Evolutionary conservation across 306 rosid genomes (phyloP).

Genomic region (Parietaria judaica): DNA sequence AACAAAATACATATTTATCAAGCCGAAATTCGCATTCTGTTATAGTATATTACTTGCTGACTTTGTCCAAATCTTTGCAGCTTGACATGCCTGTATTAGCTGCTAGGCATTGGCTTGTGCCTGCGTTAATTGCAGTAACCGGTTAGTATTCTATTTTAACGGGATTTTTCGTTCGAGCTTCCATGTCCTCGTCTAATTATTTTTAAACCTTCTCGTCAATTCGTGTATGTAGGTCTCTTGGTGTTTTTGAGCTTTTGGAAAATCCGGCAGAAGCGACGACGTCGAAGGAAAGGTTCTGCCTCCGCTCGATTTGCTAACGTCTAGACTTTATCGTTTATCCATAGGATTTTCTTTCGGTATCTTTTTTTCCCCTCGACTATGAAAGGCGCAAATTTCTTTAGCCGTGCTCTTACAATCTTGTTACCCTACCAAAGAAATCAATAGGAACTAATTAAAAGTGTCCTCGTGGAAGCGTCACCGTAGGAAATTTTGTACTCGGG

Average conservation of each 20-base stretch:
- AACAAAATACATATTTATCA: slow-evolving; percentile 10
- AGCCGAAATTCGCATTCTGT: background rate
- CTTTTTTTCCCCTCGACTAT: background rate
- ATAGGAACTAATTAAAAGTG: slow-evolving; percentile 5
- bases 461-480: slow-evolving; percentile 3
- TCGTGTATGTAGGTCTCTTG: slow-evolving; percentile 40
- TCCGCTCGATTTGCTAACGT: slow-evolving; percentile 51
- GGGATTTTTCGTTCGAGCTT: background rate
- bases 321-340: slow-evolving; percentile 28
- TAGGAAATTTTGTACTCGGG: slow-evolving; percentile 6
- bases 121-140: slow-evolving; percentile 49
- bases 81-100: slow-evolving; percentile 60
- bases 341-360: background rate
- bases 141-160: slow-evolving; percentile 37
- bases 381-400: slow-evolving; percentile 1
- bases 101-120: slow-evolving; percentile 75
- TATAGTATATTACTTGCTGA: slow-evolving; percentile 7
- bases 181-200: background rate
- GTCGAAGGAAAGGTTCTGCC: slow-evolving; percentile 67
- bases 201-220: background rate
- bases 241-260: slow-evolving; percentile 68
- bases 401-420: background rate
- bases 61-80: slow-evolving; percentile 38
- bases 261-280: slow-evolving; percentile 72
- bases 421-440: slow-evolving; percentile 7